These are phyloP conservation scores for Solanum appendiculatum DNA, from an alignment of 257 asterid genomes.

Conservation along the genomic window DNA sequence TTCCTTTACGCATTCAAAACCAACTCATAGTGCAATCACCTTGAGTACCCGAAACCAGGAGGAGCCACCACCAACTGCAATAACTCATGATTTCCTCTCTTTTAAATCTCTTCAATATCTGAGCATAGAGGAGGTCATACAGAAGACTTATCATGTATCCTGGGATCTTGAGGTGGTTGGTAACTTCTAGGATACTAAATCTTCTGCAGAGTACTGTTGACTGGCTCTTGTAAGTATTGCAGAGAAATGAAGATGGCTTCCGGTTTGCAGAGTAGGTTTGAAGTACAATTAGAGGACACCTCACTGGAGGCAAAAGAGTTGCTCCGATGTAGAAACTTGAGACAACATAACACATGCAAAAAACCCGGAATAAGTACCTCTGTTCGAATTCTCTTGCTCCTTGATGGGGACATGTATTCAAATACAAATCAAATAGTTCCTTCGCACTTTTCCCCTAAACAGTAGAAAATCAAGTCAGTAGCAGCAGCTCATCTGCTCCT, in stretches of 20 bases:
- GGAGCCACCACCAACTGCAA: not conserved
- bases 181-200: not conserved
- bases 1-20: not conserved
- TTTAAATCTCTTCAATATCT: not conserved
- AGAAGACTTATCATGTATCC: not conserved
- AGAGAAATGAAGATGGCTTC: constrained; percentile 82
- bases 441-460: constrained; percentile 63
- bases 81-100: not conserved
- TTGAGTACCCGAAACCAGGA: not conserved
- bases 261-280: constrained; percentile 17
- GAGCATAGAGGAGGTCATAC: not conserved
- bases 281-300: not conserved
- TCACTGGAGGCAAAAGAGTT: not conserved
- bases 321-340: not conserved
- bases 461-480: not conserved
- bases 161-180: not conserved
- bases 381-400: constrained; percentile 92
- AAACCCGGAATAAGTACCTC: constrained; percentile 33
- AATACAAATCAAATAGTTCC: constrained; percentile 54
- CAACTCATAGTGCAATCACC: not conserved
- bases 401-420: constrained; percentile 84
- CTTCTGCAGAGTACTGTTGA: constrained; percentile 24
- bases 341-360: not conserved
- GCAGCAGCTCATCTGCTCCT: not conserved
- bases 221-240: constrained; percentile 90